These are phyloP conservation scores for Serpula lacrymans DNA, from an alignment of 768 basidiomycete genomes.

Conservation along the genomic window DNA sequence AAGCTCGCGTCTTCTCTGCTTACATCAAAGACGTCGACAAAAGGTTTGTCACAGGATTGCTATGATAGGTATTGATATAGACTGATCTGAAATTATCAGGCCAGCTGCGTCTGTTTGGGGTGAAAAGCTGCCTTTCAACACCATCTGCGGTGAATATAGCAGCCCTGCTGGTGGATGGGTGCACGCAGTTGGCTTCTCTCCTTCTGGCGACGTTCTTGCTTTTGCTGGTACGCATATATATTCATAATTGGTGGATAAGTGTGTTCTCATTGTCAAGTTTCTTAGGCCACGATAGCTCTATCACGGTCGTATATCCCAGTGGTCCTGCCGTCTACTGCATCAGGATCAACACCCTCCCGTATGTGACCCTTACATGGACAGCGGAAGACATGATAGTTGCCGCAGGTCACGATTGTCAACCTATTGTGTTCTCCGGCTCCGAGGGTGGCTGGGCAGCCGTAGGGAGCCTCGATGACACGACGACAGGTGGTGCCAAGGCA, in stretches of 20 bases:
- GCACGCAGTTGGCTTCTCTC: slow-evolving; percentile 93
- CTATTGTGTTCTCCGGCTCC: slow-evolving; percentile 78
- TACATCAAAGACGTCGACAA: slow-evolving; percentile 98
- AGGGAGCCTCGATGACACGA: slow-evolving; percentile 85
- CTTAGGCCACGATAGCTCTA: slow-evolving; percentile 90
- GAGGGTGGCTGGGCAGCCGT: slow-evolving; percentile 74
- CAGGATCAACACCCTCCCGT: slow-evolving; percentile 74
- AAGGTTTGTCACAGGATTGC: slow-evolving; percentile 49
- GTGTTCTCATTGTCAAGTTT: slow-evolving; percentile 7
- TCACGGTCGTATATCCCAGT: slow-evolving; percentile 88
- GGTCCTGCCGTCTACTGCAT: slow-evolving; percentile 72
- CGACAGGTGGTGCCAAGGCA: slow-evolving; percentile 32
- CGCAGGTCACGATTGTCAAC: slow-evolving; percentile 98
- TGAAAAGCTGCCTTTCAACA: slow-evolving; percentile 97
- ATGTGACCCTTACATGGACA: slow-evolving; percentile 83
- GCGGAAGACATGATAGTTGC: slow-evolving; percentile 80
- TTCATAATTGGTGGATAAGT: too few relatives aligned
- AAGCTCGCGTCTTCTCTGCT: slow-evolving; percentile 95
- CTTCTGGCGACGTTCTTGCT: slow-evolving; percentile 90
- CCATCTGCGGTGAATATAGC: slow-evolving; percentile 90
- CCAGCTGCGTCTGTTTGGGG: slow-evolving; percentile 93
- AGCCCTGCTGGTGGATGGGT: slow-evolving; percentile 96
- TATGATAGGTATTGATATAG: not conserved
- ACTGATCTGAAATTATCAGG: slow-evolving; percentile 36
- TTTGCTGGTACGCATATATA: slow-evolving; percentile 74